Evolutionary conservation across 352 stramenopile species (phyloP).

Genomic region (Discostella stelligera): DNA sequence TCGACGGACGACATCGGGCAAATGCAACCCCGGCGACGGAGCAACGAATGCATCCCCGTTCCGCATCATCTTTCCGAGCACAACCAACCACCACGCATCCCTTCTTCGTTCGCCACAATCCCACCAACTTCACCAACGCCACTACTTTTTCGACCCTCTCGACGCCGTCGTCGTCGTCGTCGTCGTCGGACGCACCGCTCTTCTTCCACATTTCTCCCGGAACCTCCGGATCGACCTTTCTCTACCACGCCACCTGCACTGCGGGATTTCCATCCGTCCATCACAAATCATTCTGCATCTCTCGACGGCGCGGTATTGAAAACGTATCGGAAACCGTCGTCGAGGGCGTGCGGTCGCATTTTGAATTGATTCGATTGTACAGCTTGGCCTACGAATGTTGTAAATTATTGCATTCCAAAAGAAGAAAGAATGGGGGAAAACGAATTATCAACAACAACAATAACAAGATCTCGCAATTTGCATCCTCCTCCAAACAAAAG

Average conservation of each 20-base stretch:
- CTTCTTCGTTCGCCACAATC: not conserved
- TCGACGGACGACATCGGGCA: not conserved
- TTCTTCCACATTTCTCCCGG: slow-evolving; percentile 57
- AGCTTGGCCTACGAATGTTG: slow-evolving; percentile 38
- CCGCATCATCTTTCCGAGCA: not conserved
- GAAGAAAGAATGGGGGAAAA: not conserved
- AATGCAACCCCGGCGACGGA: not conserved
- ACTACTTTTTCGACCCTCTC: not conserved
- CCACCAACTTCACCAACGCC: not conserved
- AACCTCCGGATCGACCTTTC: slow-evolving; percentile 41
- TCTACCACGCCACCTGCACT: slow-evolving; percentile 45
- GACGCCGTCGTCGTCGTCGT: not conserved
- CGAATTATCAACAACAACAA: not conserved
- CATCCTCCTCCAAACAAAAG: not conserved
- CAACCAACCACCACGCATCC: not conserved
- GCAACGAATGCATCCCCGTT: not conserved
- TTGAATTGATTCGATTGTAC: slow-evolving; percentile 46
- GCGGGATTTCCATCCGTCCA: slow-evolving; percentile 48
- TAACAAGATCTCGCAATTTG: not conserved
- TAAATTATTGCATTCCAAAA: slow-evolving; percentile 17
- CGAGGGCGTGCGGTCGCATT: slow-evolving; percentile 41
- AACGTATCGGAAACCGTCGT: slow-evolving; percentile 25
- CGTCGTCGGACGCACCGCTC: slow-evolving; percentile 20
- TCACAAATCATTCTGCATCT: slow-evolving; percentile 61
- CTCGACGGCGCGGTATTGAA: slow-evolving; percentile 26